phyloP scores from a whole-genome alignment of 2,329 filamentous ascomycete genomes.

The Neospermospora avenae region DNA sequence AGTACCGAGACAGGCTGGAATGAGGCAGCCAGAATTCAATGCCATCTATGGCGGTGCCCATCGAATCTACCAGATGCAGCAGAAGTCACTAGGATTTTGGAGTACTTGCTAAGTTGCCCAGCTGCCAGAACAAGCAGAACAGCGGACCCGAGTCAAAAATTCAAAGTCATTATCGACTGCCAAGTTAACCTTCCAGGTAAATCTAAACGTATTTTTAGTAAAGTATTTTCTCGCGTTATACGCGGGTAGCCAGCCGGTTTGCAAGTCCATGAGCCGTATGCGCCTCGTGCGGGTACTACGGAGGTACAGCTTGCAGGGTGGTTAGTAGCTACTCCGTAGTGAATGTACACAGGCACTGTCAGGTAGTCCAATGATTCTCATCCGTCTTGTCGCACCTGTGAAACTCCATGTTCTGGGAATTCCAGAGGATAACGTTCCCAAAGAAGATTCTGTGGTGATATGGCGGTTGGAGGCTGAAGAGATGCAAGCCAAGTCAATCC shows the following conservation, averaged over 20 bases:
- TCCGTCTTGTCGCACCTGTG: too few relatives aligned
- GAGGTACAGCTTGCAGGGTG: too few relatives aligned
- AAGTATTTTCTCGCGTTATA: neutral
- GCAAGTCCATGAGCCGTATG: conserved; percentile 5
- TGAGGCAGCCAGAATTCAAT: neutral
- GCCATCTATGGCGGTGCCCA: too few relatives aligned
- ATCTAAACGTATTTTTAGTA: neutral
- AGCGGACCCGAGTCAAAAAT: neutral
- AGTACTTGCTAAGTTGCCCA: neutral
- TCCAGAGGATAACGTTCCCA: neutral
- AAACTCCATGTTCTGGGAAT: too few relatives aligned
- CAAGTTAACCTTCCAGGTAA: neutral
- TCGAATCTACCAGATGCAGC: neutral
- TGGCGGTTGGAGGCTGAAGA: neutral
- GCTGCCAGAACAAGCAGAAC: neutral
- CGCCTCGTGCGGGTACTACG: neutral
- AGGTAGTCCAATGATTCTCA: too few relatives aligned
- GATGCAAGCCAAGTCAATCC: neutral
- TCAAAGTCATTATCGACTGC: neutral
- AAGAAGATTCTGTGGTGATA: neutral
- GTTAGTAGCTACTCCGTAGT: too few relatives aligned
- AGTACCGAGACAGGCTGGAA: neutral
- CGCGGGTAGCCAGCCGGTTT: conserved; percentile 6
- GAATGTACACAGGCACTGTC: too few relatives aligned
- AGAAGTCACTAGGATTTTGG: too few relatives aligned